Conservation (phyloP, 2,329 filamentous ascomycete species). For the Neofusicoccum kwambonambiense region DNA sequence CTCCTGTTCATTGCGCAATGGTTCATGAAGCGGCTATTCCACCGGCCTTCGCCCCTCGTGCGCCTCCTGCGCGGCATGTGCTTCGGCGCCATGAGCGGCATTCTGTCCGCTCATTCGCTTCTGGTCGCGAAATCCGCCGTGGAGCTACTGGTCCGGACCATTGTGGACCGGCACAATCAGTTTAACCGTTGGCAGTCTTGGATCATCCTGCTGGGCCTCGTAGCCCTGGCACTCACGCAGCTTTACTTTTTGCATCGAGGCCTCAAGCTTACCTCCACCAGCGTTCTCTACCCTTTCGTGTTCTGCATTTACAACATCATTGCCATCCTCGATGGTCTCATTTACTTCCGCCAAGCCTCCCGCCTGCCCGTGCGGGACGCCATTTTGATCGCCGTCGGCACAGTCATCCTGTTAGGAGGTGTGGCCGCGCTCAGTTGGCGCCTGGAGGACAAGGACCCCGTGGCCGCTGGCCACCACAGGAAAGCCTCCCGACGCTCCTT, state of each 20-base stretch:
- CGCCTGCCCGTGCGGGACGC: constrained; percentile 74
- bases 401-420: constrained; percentile 78
- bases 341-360: constrained; percentile 91
- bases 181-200: constrained; percentile 95
- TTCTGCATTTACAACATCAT: constrained; percentile 99
- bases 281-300: constrained; percentile 91
- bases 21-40: constrained; percentile 39
- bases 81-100: constrained; percentile 84
- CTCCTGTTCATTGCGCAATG: constrained; percentile 57
- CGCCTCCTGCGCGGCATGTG: constrained; percentile 78
- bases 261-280: constrained; percentile 91
- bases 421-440: constrained; percentile 94
- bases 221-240: constrained; percentile 80
- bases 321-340: constrained; percentile 92
- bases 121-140: constrained; percentile 95
- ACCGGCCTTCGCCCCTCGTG: constrained; percentile 58
- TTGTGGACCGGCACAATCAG: constrained; percentile 83
- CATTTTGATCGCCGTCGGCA: constrained; percentile 80
- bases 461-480: constrained; percentile 31
- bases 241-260: constrained; percentile 94
- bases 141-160: constrained; percentile 84
- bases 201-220: constrained; percentile 79
- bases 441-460: constrained; percentile 68
- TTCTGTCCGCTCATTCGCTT: constrained; percentile 88
- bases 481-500: constrained; percentile 32